Conservation (phyloP, 352 stramenopile species). For the Phytophthora multivora region DNA sequence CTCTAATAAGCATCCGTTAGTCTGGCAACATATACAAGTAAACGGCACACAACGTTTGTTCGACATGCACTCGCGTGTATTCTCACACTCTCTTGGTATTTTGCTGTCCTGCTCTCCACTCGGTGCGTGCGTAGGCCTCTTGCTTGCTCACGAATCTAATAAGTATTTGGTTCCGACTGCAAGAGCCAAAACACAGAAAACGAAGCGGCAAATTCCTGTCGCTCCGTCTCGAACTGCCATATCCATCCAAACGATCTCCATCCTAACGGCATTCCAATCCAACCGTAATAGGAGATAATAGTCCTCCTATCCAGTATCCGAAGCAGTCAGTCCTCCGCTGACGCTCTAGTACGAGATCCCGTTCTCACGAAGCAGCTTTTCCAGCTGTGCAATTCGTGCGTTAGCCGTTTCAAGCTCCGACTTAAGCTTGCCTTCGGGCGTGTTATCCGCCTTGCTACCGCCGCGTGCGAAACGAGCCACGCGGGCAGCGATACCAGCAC, state of each 20-base stretch:
- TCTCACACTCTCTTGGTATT: conserved; percentile 46
- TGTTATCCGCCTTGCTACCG: conserved; percentile 44
- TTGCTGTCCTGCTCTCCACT: conserved; percentile 39
- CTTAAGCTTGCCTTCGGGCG: conserved; percentile 69
- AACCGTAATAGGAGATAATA: conserved; percentile 31
- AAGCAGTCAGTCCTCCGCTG: conserved; percentile 24
- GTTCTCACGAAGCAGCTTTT: conserved; percentile 79
- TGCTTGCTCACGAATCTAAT: conserved; percentile 59
- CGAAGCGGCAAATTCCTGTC: conserved; percentile 31
- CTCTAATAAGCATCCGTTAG: conserved; percentile 1
- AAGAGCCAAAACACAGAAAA: conserved; percentile 51
- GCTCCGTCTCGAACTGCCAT: conserved; percentile 36
- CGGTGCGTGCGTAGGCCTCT: conserved; percentile 42
- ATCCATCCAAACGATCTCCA: conserved; percentile 34
- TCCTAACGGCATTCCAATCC: conserved; percentile 35
- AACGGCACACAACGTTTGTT: conserved; percentile 24
- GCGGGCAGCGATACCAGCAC: conserved; percentile 44
- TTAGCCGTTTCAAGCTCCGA: conserved; percentile 80
- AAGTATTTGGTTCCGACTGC: conserved; percentile 54
- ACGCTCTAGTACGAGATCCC: conserved; percentile 81
- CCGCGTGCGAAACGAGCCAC: conserved; percentile 52
- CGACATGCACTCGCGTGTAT: conserved; percentile 46
- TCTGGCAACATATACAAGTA: conserved; percentile 14
- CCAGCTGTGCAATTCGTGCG: conserved; percentile 82
- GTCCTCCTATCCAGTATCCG: conserved; percentile 29